These are phyloP conservation scores for Microcyclospora tardicrescens DNA, from an alignment of 2,329 filamentous ascomycete genomes.

Conservation along the genomic window DNA sequence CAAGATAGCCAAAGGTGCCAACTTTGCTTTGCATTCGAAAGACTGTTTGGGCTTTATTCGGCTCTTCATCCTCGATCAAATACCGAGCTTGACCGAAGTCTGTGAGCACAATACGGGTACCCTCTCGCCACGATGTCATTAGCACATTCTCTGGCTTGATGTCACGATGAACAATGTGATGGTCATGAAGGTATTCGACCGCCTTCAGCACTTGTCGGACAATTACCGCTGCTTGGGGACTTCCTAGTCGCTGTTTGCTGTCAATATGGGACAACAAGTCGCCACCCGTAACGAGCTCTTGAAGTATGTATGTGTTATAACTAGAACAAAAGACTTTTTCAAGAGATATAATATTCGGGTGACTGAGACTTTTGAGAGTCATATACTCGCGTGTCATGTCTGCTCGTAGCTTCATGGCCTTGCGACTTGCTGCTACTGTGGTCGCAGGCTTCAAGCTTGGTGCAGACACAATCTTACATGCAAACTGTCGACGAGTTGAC, in stretches of 20 bases:
- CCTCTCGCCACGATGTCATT: conserved; percentile 39
- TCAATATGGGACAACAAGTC: conserved; percentile 49
- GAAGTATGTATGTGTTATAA: conserved; percentile 46
- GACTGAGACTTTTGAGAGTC: conserved; percentile 40
- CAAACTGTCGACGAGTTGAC: conserved; percentile 45
- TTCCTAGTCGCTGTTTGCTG: conserved; percentile 34
- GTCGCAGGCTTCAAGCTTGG: conserved; percentile 4
- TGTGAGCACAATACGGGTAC: conserved; percentile 43
- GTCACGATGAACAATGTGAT: conserved; percentile 46
- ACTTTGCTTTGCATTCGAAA: conserved; percentile 41
- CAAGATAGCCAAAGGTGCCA: conserved; percentile 45
- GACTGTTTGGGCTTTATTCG: neutral
- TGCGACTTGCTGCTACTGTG: neutral
- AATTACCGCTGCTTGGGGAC: conserved; percentile 42
- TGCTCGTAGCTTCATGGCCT: conserved; percentile 2
- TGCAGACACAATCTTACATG: conserved; percentile 54
- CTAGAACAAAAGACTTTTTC: conserved; percentile 43
- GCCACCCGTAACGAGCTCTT: conserved; percentile 47
- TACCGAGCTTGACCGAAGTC: conserved; percentile 46
- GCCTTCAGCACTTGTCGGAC: conserved; percentile 44
- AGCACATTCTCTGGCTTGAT: conserved; percentile 53
- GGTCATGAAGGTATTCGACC: conserved; percentile 44
- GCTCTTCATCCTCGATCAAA: conserved; percentile 16
- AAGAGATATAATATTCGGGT: conserved; percentile 48
- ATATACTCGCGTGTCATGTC: conserved; percentile 27